phyloP scores from a whole-genome alignment of 1,284 basidiomycete species.

The Amylostereum chailletii region DNA sequence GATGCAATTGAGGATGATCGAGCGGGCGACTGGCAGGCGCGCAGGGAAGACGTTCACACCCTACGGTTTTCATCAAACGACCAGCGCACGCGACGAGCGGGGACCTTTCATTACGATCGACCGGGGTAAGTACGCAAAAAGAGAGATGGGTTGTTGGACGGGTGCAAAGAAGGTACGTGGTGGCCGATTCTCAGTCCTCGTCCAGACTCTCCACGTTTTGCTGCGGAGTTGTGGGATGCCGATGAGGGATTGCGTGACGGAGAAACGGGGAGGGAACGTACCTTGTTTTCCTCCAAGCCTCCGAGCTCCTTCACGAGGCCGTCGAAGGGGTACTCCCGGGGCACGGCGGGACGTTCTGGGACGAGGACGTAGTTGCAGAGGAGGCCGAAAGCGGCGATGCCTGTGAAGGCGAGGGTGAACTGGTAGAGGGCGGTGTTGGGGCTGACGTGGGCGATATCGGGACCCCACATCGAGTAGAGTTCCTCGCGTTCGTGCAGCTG shows the following conservation, averaged over 20 bases:
- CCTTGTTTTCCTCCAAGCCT: slow-evolving; percentile 68
- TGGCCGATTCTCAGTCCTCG: slow-evolving; percentile 14
- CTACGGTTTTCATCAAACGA: too few species aligned
- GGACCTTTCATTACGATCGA: background rate
- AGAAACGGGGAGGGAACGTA: slow-evolving; percentile 20
- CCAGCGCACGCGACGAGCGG: background rate
- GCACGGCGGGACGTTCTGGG: slow-evolving; percentile 53
- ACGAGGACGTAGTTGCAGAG: slow-evolving; percentile 41
- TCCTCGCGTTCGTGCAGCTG: slow-evolving; percentile 84
- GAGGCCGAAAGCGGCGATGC: slow-evolving; percentile 53
- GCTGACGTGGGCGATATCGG: slow-evolving; percentile 57
- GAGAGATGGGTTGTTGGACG: background rate
- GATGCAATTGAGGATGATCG: too few species aligned
- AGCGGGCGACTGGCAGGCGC: too few species aligned
- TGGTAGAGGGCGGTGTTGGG: slow-evolving; percentile 53
- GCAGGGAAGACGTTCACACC: too few species aligned
- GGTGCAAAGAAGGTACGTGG: background rate
- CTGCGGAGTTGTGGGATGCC: slow-evolving; percentile 6
- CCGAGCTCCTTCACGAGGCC: slow-evolving; percentile 69
- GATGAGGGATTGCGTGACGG: background rate
- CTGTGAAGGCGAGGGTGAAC: slow-evolving; percentile 49
- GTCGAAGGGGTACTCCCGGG: slow-evolving; percentile 64
- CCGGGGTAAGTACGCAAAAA: background rate
- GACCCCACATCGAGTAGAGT: slow-evolving; percentile 82
- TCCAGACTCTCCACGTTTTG: slow-evolving; percentile 13